Evolutionary conservation across 257 asterid species (phyloP), one percentile per base, ranked within the genome.

Genomic region (Solanum virginianum): DNA sequence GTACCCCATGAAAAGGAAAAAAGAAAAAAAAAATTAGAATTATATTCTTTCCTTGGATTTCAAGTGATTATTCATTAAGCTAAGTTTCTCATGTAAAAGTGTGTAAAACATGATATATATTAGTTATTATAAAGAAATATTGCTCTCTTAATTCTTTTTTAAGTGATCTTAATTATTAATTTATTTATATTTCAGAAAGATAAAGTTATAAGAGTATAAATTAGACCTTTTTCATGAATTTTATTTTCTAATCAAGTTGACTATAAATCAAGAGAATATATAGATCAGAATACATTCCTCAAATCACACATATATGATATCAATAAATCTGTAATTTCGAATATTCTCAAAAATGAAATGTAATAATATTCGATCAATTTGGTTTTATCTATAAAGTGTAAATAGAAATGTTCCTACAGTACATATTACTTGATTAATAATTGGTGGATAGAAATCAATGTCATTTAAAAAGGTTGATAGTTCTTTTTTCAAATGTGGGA

Each of bases 41-140:
- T 14, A 15, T 22, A 82, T 71, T 82, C 88, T 8, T 86, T 71
- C 49, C 88, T 86, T 82, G 80, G 57, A 41, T 45, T 71, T 86
- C 83, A 86, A 86, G 88, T 29, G 83, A 69, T 57, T 57, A 43
- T 49, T 57, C 17, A 12, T 83, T 56, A 71, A 68, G 49, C 83
- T 22, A 70, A 47, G 83, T 62, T 59, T 72, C n/a, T 72, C 14
- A 9, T 7, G 51, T 77, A 77, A 51, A 29, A 8, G 82, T 26
- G 63, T 77, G 39, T 45, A 75, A 14, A 24, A 9, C 45, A 77
- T 51, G 45, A 77, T 77, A 36, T 36, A 36, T 36, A 36, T 36
- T 36, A 36, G 41, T 36, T 36, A 36, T 36, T 36, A 36, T 36
- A 36, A 36, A 36, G 41, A 36, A 5, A 36, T 36, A 36, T 36